A percentile compares a stretch with the other conserved stretches of the same genome.
Evolutionary conservation across 1,284 basidiomycete species (phyloP).

Genomic region (Pseudozyma pruni): DNA sequence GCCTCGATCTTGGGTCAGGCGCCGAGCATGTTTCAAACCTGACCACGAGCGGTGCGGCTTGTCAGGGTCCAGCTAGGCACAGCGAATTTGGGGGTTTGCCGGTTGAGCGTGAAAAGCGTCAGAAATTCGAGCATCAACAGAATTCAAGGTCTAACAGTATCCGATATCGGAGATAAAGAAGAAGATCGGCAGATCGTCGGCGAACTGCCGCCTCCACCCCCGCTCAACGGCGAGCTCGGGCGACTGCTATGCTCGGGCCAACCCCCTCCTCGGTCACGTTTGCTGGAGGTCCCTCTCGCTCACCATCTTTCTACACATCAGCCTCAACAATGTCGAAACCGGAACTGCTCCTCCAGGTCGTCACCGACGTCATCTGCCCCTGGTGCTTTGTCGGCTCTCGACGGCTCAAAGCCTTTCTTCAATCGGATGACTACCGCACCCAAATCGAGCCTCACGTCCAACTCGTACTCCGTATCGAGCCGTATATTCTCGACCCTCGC

Average conservation of each 20-base stretch:
- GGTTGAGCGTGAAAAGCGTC: slow-evolving; percentile 11
- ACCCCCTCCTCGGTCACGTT: no score
- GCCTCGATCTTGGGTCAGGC: no score
- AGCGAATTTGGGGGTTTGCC: no score
- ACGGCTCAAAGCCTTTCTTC: slow-evolving; percentile 40
- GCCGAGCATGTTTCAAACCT: no score
- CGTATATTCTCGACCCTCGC: slow-evolving; percentile 51
- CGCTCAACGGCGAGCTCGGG: neutral
- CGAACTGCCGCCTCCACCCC: slow-evolving; percentile 23
- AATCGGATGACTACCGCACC: slow-evolving; percentile 41
- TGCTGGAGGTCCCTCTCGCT: neutral
- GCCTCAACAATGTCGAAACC: slow-evolving; percentile 34
- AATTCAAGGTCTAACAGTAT: neutral
- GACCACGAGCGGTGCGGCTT: no score
- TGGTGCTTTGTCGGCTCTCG: slow-evolving; percentile 53
- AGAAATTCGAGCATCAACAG: no score
- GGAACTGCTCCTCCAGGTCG: slow-evolving; percentile 42
- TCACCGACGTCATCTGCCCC: slow-evolving; percentile 51
- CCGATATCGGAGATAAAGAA: neutral
- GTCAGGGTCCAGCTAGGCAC: no score
- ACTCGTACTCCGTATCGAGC: slow-evolving; percentile 40
- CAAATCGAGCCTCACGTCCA: slow-evolving; percentile 44
- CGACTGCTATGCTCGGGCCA: slow-evolving; percentile 28
- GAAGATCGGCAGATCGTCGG: slow-evolving; percentile 7
- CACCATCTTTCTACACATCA: neutral